Base-by-base conservation (phyloP, 306 rosid species). In the Begonia peltatifolia region DNA sequence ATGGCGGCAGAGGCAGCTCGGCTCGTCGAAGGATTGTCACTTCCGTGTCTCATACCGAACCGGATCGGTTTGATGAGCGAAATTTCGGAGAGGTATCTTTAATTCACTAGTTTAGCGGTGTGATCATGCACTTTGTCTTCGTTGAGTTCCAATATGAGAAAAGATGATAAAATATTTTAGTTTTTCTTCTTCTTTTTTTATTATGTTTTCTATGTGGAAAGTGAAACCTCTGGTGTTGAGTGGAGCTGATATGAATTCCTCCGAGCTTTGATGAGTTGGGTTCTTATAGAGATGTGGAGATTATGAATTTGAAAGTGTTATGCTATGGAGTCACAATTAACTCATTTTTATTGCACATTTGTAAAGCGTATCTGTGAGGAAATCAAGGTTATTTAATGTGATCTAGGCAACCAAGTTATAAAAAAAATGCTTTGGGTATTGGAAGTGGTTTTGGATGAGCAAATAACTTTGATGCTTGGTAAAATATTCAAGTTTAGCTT, bases 31-130 rank as follows among this genome's bases (percentile, higher is more conserved):
- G 71, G 9, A 13, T 60, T 49, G 47, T 63, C 23, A n/a, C 64
- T 5, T 62, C 77, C 14, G 68, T 74, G 69, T 76, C 75, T 52
- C 74, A 48, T 7, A 57, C 71, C 5, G 69, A 73, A 47, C 74
- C 66, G 47, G 72, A 69, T 41, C 64, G 52, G 14, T 53, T 65
- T 15, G 68, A 49, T 22, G 72, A 61, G 43, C 70, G 47, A 54
- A 65, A 42, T 56, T 61, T 65, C 43, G 22, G 74, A 20, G 57
- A 74, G 84, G 80, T 74, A 58, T 44, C 62, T 23, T 41, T 13
- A 20, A 2, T 20, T 12, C 10, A 6, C 16, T 13, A 15, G 41
- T 35, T 49, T 38, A 48, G 49, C 8, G 16, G 12, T 41, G 22
- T 44, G 6, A 11, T 44, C 17, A 25, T 60, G 49, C 17, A 48